Conservation (phyloP, 2,329 filamentous ascomycete species). For the Calonectria naviculata region DNA sequence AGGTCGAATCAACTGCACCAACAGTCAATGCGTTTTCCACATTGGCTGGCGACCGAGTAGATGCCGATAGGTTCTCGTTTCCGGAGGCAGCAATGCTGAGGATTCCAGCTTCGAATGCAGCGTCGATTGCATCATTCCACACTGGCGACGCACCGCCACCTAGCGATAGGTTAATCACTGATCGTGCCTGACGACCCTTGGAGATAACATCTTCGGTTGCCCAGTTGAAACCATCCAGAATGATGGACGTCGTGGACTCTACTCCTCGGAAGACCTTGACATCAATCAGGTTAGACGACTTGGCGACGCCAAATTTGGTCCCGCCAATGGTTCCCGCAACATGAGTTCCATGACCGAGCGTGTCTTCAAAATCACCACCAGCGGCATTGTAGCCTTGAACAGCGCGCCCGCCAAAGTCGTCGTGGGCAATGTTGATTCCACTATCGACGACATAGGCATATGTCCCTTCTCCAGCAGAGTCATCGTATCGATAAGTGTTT, state of each 20-base stretch:
- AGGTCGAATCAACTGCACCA: constrained; percentile 44
- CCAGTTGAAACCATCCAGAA: constrained; percentile 49
- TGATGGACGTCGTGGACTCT: constrained; percentile 29
- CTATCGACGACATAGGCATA: constrained; percentile 58
- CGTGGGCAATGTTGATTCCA: constrained; percentile 52
- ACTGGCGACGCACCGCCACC: constrained; percentile 24
- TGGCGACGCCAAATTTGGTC: constrained; percentile 46
- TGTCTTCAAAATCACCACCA: neutral
- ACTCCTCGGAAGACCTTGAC: constrained; percentile 53
- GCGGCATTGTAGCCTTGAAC: neutral
- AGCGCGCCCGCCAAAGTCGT: constrained; percentile 43
- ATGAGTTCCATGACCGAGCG: constrained; percentile 30
- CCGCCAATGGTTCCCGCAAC: constrained; percentile 32
- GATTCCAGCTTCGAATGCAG: constrained; percentile 34
- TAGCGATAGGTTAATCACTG: constrained; percentile 60
- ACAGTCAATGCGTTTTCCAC: constrained; percentile 40
- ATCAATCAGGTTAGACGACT: constrained; percentile 52
- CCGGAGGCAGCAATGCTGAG: constrained; percentile 53
- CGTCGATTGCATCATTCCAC: constrained; percentile 28
- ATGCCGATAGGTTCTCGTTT: constrained; percentile 30
- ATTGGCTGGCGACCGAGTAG: constrained; percentile 34
- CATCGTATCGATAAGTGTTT: constrained; percentile 38
- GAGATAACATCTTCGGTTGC: constrained; percentile 47
- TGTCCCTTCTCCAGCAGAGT: constrained; percentile 29
- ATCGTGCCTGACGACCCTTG: constrained; percentile 38